Evolutionary conservation across 2,329 filamentous ascomycete genomes (phyloP), one percentile per base, ranked within the genome.

Genomic region (Apiospora hydei): DNA sequence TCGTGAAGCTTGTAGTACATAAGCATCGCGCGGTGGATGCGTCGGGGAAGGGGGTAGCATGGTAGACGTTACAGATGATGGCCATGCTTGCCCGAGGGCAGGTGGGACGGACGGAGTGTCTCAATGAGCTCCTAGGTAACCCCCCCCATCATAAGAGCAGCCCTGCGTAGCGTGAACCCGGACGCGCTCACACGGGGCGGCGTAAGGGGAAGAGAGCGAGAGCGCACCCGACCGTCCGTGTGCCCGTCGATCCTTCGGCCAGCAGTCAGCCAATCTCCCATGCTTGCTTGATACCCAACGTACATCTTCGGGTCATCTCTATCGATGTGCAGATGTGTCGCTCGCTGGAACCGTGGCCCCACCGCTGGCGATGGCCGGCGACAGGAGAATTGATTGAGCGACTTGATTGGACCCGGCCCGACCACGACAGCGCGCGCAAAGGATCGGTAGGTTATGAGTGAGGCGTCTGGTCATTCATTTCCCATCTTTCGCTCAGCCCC

Each of bases 51-150:
- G 30, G 30, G 53, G 53, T 61, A 61, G 7, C 53, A 64, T 34
- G 34, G 57, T 38, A 64, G 57, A 13, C 34, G 57, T 64, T 64
- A 64, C 57, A 64, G 57, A 41, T 41, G 57, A 64, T 24, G 57
- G 30, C 57, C 6, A 13, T 41, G 34, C 30, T n/a, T n/a, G 44
- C 21, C 34, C 57, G 34, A 16, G 30, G 7, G 30, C 10, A n/a
- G 53, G 49, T 1, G 49, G 47, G n/a, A 34, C 14, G 4, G 26
- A 38, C 14, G 4, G 26, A 38, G 53, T 61, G 49, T 53, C 26
- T 10, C 30, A 61, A 38, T 18, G 53, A 38, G 5, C 51, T 18
- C 51, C 51, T 5, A 57, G 16, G 26, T 30, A 30, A 5, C 24
- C 51, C 51, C 51, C 51, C 6, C 16, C 44, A 21, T 21, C 16